Conservation (phyloP, 495 filamentous ascomycete genomes). For the Aspergillus funiculosus region DNA sequence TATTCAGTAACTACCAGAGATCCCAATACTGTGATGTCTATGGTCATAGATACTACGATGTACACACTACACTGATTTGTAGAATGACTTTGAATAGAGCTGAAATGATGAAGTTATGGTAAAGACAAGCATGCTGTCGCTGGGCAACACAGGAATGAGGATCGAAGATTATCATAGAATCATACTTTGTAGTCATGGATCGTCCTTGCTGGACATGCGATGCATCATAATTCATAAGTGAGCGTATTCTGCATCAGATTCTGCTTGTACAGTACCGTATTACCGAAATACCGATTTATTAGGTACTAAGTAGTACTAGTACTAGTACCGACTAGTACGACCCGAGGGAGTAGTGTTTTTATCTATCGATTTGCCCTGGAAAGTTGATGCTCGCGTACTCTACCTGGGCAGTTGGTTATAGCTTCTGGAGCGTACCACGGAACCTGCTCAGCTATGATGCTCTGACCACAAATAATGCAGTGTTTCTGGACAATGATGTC, state of each 20-base stretch:
- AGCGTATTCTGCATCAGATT: slow-evolving; percentile 1
- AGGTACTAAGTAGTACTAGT: too few species aligned
- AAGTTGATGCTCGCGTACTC: slow-evolving; percentile 3
- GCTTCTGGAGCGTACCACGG: slow-evolving; percentile 17
- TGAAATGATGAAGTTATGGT: not conserved
- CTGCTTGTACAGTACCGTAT: not conserved
- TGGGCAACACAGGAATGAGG: slow-evolving; percentile 15
- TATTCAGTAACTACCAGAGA: too few species aligned
- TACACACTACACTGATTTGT: not conserved
- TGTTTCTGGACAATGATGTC: slow-evolving; percentile 1
- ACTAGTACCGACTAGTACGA: too few species aligned
- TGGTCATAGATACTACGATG: too few species aligned
- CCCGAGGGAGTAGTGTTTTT: too few species aligned
- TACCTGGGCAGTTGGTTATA: not conserved
- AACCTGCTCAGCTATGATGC: slow-evolving; percentile 12
- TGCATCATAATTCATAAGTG: not conserved
- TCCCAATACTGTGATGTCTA: too few species aligned
- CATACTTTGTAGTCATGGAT: too few species aligned
- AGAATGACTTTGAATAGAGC: not conserved
- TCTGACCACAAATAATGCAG: slow-evolving; percentile 16
- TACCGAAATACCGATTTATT: too few species aligned
- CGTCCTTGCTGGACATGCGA: slow-evolving; percentile 5
- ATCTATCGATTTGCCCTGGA: too few species aligned
- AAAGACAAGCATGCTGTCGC: slow-evolving; percentile 6
- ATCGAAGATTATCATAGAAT: too few species aligned